Evolutionary conservation across 2,329 filamentous ascomycete species (phyloP), one percentile per base, ranked within the genome.

Genomic region (Helminthosporium solani): DNA sequence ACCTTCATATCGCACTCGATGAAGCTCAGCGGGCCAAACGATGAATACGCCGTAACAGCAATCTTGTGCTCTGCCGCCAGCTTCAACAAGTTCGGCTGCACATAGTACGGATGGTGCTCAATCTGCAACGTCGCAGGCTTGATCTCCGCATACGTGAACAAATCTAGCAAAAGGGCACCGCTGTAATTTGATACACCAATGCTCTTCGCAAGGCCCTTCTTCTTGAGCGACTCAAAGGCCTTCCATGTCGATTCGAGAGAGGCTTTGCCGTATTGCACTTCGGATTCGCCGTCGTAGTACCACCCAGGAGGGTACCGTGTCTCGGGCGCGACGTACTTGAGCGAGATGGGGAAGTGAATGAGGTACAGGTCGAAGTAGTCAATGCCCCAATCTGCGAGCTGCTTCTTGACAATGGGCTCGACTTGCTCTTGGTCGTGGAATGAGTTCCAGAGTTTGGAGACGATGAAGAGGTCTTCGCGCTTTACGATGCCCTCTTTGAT

Each of bases 371-470:
- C 67, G 46, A 70, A 70, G 59, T 70, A 68, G 49, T 70, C 67
- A 35, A 70, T 47, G 28, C 61, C 64, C 63, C 62, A 67, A 51
- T 68, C 67, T 14, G 57, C 58, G 35, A 70, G 61, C 51, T 70
- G 67, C 57, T 83, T 80, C 52, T 91, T 83, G 74, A 91, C 87
- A 66, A 85, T 85, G 71, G 82, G 82, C 72, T 78, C 80, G 66
- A 94, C 90, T 60, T 81, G 80, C 58, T 92, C 85, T 60, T 78
- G 79, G 63, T 92, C 86, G 78, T 95, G 89, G 82, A 90, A 95
- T 57, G 85, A 85, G 77, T 92, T 90, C 90, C 90, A 95, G 47
- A 96, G 85, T 79, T 95, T 96, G 73, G 86, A 90, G 55, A 91
- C 88, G 67, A 96, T 84, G 82, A 95, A 95, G 68, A 95, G 86